Percentiles rank a stretch among this genome's conserved stretches.
Conservation (phyloP, 768 basidiomycete species). For the Guyanaporus albipodus region DNA sequence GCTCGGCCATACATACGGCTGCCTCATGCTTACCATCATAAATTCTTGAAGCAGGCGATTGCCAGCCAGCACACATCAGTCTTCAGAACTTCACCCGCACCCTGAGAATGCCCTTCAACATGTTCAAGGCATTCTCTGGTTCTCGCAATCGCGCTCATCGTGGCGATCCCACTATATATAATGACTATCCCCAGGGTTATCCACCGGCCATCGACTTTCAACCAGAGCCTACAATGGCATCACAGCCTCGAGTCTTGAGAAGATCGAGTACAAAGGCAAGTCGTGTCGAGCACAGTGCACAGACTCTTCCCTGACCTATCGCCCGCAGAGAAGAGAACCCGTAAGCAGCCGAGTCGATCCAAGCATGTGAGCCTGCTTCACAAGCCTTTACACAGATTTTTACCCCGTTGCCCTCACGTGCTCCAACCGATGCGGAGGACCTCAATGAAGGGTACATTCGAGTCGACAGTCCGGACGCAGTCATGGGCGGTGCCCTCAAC, state of each 20-base stretch:
- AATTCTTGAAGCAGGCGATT: conserved; percentile 18
- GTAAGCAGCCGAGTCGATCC: conserved; percentile 17
- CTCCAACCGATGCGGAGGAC: conserved; percentile 31
- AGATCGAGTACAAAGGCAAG: conserved; percentile 27
- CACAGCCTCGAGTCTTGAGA: conserved; percentile 25
- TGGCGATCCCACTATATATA: conserved; percentile 23
- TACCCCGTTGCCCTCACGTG: conserved; percentile 31
- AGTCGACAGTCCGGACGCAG: conserved; percentile 30
- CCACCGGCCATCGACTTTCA: conserved; percentile 24
- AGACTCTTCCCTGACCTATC: conserved; percentile 11
- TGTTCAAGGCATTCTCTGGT: conserved; percentile 35
- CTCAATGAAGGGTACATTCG: conserved; percentile 30
- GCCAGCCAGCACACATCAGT: conserved; percentile 11
- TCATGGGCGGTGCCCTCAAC: conserved; percentile 32
- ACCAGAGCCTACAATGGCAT: conserved; percentile 16
- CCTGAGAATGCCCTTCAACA: conserved; percentile 35
- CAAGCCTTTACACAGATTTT: conserved; percentile 22
- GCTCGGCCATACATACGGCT: conserved; percentile 36
- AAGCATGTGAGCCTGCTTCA: conserved; percentile 8
- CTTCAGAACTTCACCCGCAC: conserved; percentile 17
- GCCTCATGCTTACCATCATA: conserved; percentile 31
- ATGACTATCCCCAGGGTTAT: conserved; percentile 29
- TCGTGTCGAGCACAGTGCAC: not conserved
- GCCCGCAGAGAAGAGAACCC: conserved; percentile 30
- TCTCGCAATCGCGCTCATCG: conserved; percentile 31